These are phyloP conservation scores for Trametes cinnabarina DNA, from an alignment of 768 basidiomycete genomes.

Conservation along the genomic window DNA sequence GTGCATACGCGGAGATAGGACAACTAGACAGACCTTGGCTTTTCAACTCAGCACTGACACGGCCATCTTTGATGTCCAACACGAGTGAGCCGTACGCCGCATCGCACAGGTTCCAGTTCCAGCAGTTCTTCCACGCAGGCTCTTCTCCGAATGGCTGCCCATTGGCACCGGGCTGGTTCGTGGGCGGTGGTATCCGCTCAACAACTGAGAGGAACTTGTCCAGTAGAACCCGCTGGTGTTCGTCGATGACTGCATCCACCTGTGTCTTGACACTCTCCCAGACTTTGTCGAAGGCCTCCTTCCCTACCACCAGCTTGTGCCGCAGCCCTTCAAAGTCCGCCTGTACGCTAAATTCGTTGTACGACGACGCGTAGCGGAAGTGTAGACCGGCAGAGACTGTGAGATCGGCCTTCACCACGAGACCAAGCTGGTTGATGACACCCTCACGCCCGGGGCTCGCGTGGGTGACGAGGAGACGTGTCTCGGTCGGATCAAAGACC, in stretches of 20 bases:
- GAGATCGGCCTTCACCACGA: conserved; percentile 90
- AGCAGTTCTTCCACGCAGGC: conserved; percentile 96
- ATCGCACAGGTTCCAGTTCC: conserved; percentile 99
- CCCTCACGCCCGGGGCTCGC: conserved; percentile 92
- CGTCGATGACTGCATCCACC: conserved; percentile 89
- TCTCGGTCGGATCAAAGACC: conserved; percentile 90
- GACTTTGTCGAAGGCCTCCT: conserved; percentile 85
- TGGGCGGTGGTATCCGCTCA: conserved; percentile 67
- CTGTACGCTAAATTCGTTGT: conserved; percentile 96
- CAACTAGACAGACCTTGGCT: conserved; percentile 69
- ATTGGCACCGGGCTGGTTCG: conserved; percentile 43
- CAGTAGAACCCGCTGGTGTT: conserved; percentile 81
- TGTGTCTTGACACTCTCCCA: conserved; percentile 92
- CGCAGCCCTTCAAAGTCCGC: conserved; percentile 86
- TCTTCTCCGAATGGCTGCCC: conserved; percentile 68
- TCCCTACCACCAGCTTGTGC: conserved; percentile 72
- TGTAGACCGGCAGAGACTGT: conserved; percentile 94
- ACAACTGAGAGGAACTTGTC: conserved; percentile 87
- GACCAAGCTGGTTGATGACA: conserved; percentile 84
- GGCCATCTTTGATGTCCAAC: conserved; percentile 86
- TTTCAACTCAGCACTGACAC: conserved; percentile 89
- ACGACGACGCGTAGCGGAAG: conserved; percentile 94
- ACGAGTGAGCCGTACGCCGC: conserved; percentile 89
- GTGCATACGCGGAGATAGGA: neutral
- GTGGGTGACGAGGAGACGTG: conserved; percentile 89